These are phyloP conservation scores for Filobasidium uniguttulatum DNA, from an alignment of 1,284 basidiomycete species.

Conservation along the genomic window DNA sequence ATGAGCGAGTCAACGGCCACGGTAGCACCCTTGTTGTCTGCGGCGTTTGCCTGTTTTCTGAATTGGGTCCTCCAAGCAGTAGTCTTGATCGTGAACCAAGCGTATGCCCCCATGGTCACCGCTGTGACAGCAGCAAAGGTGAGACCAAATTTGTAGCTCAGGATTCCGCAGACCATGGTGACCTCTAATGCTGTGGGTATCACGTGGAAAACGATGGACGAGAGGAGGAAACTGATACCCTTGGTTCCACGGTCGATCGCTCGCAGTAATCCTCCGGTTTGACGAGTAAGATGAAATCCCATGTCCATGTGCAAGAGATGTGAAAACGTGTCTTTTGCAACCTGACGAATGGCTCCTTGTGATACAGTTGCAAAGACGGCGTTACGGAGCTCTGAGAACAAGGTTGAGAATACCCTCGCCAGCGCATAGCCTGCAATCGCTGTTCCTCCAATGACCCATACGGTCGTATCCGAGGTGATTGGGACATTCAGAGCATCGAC, in stretches of 20 bases:
- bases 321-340: constrained; percentile 84
- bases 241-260: constrained; percentile 97
- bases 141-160: constrained; percentile 95
- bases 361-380: constrained; percentile 94
- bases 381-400: constrained; percentile 85
- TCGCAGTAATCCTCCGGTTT: constrained; percentile 87
- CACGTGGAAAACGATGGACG: constrained; percentile 88
- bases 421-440: constrained; percentile 83
- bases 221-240: constrained; percentile 92
- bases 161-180: constrained; percentile 88
- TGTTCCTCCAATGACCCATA: constrained; percentile 81
- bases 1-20: constrained; percentile 88
- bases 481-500: constrained; percentile 81
- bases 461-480: constrained; percentile 60
- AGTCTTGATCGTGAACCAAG: constrained; percentile 92
- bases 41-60: constrained; percentile 85
- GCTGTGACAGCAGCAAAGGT: constrained; percentile 87
- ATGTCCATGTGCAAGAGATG: constrained; percentile 84
- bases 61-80: constrained; percentile 95
- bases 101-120: constrained; percentile 74
- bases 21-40: constrained; percentile 91
- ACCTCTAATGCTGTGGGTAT: constrained; percentile 94
- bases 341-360: constrained; percentile 82
- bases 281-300: constrained; percentile 80
- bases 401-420: constrained; percentile 74